Evolutionary conservation across 2,329 filamentous ascomycete genomes (phyloP), one percentile per base, ranked within the genome.

Genomic region (Emmonsiellopsis sp.): DNA sequence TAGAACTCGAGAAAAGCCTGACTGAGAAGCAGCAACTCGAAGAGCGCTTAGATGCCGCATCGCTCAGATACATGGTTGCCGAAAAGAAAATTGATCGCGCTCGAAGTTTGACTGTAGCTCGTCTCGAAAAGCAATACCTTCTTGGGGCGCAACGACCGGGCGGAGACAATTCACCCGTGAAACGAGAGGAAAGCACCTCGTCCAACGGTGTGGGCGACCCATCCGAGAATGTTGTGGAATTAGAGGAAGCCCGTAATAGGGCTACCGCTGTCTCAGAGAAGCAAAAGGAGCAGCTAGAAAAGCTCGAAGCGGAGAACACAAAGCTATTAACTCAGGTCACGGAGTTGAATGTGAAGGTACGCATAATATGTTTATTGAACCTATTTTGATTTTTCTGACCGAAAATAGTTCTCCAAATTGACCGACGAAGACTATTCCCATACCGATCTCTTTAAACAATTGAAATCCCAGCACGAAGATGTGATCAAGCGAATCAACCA

Each of bases 391-490:
- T 76, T 87, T 47, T 83, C 88, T 17, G 84, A 81, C 36, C 11
- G 17, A 31, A 27, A 51, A 32, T 78, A 84, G 66, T 77, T 87
- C 47, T 84, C 88, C 11, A 84, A 81, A 53, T 75, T 91, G 44
- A 86, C 87, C 0, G 93, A 98, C 63, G 93, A 98, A 57, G 93
- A 98, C 62, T 97, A 94, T 65, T 85, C 90, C 42, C 84, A 89
- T 54, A 95, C 90, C 4, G 90, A 96, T 62, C 79, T 95, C 2
- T 98, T 95, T 78, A 97, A 95, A 71, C 83, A 87, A 57, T 80
- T 96, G 64, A 94, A 91, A 71, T 81, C 80, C 27, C 89, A 96
- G 63, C 88, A 94, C 62, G 93, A 97, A 64, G 92, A 97, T 61
- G 81, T 95, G 7, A 89, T 96, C 61, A 92, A 88, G 68, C 85